Percentiles rank a stretch among this genome's conserved stretches.
Evolutionary conservation across 2,329 filamentous ascomycete species (phyloP).

Genomic region (Trichoderma harzianum): DNA sequence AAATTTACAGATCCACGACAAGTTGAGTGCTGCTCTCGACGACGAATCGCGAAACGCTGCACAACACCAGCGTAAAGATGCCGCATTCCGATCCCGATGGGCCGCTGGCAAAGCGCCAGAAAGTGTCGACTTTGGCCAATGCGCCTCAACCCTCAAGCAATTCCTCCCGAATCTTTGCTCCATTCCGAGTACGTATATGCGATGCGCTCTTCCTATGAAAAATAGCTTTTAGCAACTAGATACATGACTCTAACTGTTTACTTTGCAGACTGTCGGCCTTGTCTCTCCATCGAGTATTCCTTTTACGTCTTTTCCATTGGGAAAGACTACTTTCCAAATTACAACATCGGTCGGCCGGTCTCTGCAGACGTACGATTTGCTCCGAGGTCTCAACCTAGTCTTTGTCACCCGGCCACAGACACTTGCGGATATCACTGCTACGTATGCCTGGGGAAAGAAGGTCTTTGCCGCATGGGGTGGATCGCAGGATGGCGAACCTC

Average conservation of each 20-base stretch:
- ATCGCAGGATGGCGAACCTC: slow-evolving; percentile 43
- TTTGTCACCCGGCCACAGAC: slow-evolving; percentile 93
- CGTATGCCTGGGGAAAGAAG: slow-evolving; percentile 79
- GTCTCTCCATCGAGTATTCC: slow-evolving; percentile 88
- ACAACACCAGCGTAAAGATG: slow-evolving; percentile 39
- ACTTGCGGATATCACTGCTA: slow-evolving; percentile 80
- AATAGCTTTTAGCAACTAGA: neutral
- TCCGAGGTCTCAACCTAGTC: slow-evolving; percentile 82
- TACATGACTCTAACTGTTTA: slow-evolving; percentile 7
- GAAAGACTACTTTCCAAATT: slow-evolving; percentile 94
- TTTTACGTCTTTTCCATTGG: slow-evolving; percentile 83
- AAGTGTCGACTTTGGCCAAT: slow-evolving; percentile 46
- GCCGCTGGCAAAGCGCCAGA: slow-evolving; percentile 74
- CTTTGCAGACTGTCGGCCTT: slow-evolving; percentile 75
- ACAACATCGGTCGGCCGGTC: slow-evolving; percentile 89
- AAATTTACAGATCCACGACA: slow-evolving; percentile 23
- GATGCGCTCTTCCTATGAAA: neutral
- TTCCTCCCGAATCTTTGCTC: slow-evolving; percentile 83
- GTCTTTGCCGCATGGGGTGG: slow-evolving; percentile 89
- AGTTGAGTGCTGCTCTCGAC: slow-evolving; percentile 4
- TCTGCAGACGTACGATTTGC: slow-evolving; percentile 93
- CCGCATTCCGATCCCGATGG: slow-evolving; percentile 56
- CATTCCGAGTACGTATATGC: slow-evolving; percentile 71
- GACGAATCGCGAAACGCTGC: slow-evolving; percentile 15
- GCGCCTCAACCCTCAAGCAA: slow-evolving; percentile 38